Percentiles rank a stretch among this genome's conserved stretches.
phyloP scores from a whole-genome alignment of 2,329 filamentous ascomycete genomes.

The Laburnicola sp. region DNA sequence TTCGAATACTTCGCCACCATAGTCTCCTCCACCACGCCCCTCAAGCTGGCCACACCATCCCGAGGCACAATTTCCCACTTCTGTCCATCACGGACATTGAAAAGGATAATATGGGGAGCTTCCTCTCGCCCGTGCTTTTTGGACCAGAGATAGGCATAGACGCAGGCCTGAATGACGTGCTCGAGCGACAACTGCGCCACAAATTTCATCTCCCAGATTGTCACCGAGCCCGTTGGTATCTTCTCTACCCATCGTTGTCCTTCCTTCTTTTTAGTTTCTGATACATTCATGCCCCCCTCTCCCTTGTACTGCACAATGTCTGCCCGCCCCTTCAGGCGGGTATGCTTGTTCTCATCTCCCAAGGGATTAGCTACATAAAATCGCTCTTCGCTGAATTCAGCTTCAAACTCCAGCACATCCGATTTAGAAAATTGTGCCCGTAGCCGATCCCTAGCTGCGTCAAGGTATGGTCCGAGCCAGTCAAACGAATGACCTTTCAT shows the following conservation, averaged over 20 bases:
- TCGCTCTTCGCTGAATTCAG: conserved; percentile 5
- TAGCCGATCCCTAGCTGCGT: conserved; percentile 6
- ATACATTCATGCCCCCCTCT: not conserved
- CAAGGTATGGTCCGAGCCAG: conserved; percentile 12
- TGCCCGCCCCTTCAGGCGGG: conserved; percentile 1
- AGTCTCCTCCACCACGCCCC: conserved; percentile 7
- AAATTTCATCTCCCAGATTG: conserved; percentile 17
- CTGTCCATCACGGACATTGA: conserved; percentile 13
- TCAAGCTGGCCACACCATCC: conserved; percentile 7
- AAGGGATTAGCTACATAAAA: conserved; percentile 7
- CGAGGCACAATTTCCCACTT: conserved; percentile 14
- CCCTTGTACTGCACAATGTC: conserved; percentile 7
- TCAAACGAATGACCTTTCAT: conserved; percentile 12
- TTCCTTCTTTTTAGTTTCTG: not conserved
- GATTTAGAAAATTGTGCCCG: conserved; percentile 4
- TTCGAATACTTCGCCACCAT: conserved; percentile 11
- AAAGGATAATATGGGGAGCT: conserved; percentile 12
- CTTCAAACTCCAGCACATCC: conserved; percentile 11
- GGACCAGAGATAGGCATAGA: conserved; percentile 15
- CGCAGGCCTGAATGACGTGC: conserved; percentile 13
- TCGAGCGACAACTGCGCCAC: conserved; percentile 7
- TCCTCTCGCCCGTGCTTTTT: conserved; percentile 3
- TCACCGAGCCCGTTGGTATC: not conserved
- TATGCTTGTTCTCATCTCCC: conserved; percentile 1
- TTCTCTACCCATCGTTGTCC: not conserved